These are phyloP conservation scores for Neoboletus subvelutipes DNA, from an alignment of 768 basidiomycete species.

Conservation along the genomic window DNA sequence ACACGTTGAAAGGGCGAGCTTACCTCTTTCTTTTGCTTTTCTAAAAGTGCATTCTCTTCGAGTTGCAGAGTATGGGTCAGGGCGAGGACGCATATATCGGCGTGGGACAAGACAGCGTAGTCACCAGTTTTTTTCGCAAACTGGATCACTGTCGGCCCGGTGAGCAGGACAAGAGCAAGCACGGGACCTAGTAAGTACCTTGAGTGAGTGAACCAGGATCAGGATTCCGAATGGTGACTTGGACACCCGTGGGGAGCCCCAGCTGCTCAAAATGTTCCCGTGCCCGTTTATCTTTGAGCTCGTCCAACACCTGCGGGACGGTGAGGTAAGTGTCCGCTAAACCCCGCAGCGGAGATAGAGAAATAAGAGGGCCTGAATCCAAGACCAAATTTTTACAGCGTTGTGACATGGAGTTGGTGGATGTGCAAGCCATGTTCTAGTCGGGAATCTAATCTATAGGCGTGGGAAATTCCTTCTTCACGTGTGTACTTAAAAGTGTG, in stretches of 20 bases:
- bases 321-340: constrained; percentile 84
- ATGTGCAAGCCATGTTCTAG: background rate
- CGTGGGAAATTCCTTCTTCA: constrained; percentile 8
- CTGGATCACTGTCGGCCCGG: constrained; percentile 63
- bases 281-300: constrained; percentile 86
- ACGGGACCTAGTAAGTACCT: constrained; percentile 39
- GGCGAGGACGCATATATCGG: constrained; percentile 90
- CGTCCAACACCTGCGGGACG: constrained; percentile 85
- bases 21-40: constrained; percentile 31
- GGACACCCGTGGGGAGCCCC: constrained; percentile 72
- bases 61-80: constrained; percentile 78
- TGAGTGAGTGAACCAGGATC: constrained; percentile 66
- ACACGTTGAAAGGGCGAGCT: constrained; percentile 14
- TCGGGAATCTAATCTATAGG: constrained; percentile 9
- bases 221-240: constrained; percentile 67
- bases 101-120: constrained; percentile 84
- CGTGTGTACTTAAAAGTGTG: background rate
- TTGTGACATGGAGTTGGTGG: constrained; percentile 30
- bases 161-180: constrained; percentile 15
- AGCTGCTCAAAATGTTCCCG: constrained; percentile 84
- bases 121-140: constrained; percentile 97
- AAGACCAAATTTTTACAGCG: constrained; percentile 81
- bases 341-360: constrained; percentile 85
- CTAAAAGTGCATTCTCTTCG: constrained; percentile 37
- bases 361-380: constrained; percentile 91